Evolutionary conservation across 164 flowering plant species (phyloP), one percentile per base, ranked within the genome.

Genomic region (Macadamia tetraphylla): DNA sequence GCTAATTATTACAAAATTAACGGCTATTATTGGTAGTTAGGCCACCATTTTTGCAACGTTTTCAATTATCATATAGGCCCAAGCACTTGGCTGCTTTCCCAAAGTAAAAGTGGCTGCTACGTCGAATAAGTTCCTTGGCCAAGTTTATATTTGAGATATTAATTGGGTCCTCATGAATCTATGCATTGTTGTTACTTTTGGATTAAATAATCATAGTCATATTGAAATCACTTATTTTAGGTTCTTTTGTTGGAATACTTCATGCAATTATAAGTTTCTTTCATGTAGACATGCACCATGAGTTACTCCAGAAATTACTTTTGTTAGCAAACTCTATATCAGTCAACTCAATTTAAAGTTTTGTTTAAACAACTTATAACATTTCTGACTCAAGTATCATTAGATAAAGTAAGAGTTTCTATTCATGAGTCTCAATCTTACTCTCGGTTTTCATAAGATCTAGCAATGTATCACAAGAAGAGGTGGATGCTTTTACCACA

Each of bases 141-240:
- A 92, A 81, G 86, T 92, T 58, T 90, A 90, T 69, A 81, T 86
- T 75, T 94, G 96, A 12, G 98, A 92, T 75, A 87, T 92, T 30
- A 92, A 92, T 76, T 92, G 96, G 96, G 71, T 90, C 58, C 91
- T 92, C 58, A 92, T 92, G 98, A 40, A 90, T 66, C 88, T 90
- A 29, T 90, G 96, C 73, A 86, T 92, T 67, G 87, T 82, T 49
- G 94, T 92, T 18, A 90, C 96, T 18, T 88, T 85, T 68, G 96
- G 92, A 70, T 92, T 92, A 74, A 81, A 77, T 76, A 84, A 90
- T 68, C 86, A 87, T 71, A 90, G 74, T 76, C 94, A 90, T 79
- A 90, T 92, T 55, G 96, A 92, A 67, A 92, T 90, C 81, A 96
- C 98, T 61, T 90, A 86, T 72, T 96, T 96, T 88, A 70, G 81